Base-by-base conservation (phyloP, 2,329 filamentous ascomycete species). In the Tolypocladium amazonense region DNA sequence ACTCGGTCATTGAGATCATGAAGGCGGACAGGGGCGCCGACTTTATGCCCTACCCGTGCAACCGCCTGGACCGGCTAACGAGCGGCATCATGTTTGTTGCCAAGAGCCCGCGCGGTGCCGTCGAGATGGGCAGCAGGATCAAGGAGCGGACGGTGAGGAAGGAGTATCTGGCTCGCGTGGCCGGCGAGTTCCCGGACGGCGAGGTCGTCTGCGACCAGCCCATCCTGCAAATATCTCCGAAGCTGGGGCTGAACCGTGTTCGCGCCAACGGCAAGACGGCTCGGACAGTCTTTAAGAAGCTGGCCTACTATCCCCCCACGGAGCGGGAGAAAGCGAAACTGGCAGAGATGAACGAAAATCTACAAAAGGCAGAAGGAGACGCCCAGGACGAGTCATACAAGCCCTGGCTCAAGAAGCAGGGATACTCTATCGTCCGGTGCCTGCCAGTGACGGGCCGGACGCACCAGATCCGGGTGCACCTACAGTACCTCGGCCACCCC, bases 41-140 rank as follows among this genome's bases (percentile, higher is more conserved):
- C 35, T 87, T 84, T 70, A 71, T 80, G 58, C 81, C 84, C 1
- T 75, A 84, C 62, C 85, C 94, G 0, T 97, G 93, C 76, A 96
- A 99, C 69, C 82, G 94, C n/a, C 83, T 99, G 35, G 94, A 99
- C 71, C 82, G 94, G 58, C 77, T 99, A 67, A 99, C 94, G 0
- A 96, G 91, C 67, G 94, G 94, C 56, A 89, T 99, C 71, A 97
- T 99, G 93, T 99, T 99, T 73, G 87, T 99, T 66, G 94, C 88
- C 35, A 99, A 99, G 76, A 86, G 90, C 63, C 81, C 87, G 43
- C 84, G 86, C 68, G 90, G 89, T 0, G 93, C 94, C 0, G 90
- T 93, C 64, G 79, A 80, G 38, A 81, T 99, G 65, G 86, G 87
- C 59, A 76, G 81, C 50, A 89, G 96, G 72, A 90, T 99, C 61